Percentiles rank a stretch among this genome's conserved stretches.
phyloP scores from a whole-genome alignment of 179 eudicot species.

The Spergularia azorica region DNA sequence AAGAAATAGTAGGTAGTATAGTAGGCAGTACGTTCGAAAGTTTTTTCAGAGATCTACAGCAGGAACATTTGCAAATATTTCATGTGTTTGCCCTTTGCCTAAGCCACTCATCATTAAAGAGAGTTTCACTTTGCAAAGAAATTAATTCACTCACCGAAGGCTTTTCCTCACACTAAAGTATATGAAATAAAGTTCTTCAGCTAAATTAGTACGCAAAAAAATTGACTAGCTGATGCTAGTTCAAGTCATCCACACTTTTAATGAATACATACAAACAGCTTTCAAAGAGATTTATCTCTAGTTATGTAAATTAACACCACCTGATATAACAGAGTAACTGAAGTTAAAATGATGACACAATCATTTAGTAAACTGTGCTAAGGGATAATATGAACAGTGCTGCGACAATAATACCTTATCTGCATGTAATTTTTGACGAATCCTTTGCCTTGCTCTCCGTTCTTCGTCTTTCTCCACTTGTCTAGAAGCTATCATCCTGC shows the following conservation, averaged over 20 bases:
- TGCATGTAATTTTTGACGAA: constrained; percentile 66
- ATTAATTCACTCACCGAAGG: background rate
- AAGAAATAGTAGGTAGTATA: too few species aligned
- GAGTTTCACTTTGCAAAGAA: background rate
- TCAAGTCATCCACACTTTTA: constrained; percentile 4
- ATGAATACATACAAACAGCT: background rate
- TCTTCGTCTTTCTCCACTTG: constrained; percentile 67
- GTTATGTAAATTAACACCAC: background rate
- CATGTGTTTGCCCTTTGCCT: background rate
- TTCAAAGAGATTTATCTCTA: background rate
- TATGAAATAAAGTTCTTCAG: background rate
- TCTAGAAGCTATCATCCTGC: constrained; percentile 50
- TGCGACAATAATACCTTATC: constrained; percentile 56
- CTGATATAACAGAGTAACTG: background rate
- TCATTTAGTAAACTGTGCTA: background rate
- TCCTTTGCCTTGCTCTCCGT: constrained; percentile 56
- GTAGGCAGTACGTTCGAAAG: too few species aligned
- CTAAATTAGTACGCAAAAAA: background rate
- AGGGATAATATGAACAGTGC: background rate
- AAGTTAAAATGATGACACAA: background rate
- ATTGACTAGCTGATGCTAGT: background rate
- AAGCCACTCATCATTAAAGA: background rate
- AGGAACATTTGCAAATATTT: background rate
- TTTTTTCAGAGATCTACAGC: too few species aligned
- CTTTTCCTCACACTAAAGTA: background rate